Base-by-base conservation (phyloP, 2,329 filamentous ascomycete species). In the Curvularia spicifera region DNA sequence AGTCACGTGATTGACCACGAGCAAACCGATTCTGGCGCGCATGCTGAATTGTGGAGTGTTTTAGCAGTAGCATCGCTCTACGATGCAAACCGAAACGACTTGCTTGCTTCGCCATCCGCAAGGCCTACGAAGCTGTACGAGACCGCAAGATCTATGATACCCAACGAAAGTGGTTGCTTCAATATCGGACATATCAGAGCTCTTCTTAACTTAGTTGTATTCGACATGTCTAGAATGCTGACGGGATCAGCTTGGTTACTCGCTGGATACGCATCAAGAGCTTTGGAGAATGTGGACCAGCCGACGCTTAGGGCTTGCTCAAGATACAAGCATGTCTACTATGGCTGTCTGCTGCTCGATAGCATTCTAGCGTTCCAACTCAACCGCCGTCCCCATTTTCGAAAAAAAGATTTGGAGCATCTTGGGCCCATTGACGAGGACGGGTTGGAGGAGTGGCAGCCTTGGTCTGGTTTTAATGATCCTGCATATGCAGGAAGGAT, bases 401-500 rank as follows among this genome's bases (percentile, higher is more conserved):
- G 76, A 54, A 70, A 75, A 9, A 78, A 79, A 13, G 82, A 85
- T 51, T 71, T 85, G 26, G 73, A 79, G n/a, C 72, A 75, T 37
- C 70, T 81, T 29, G 82, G 82, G 9, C 73, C 77, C 2, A 77
- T 89, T 2, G 81, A 85, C 26, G 87, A 90, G 71, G 87, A 90
- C 65, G 87, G 87, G 1, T 77, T 89, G 20, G 89, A 91, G 68
- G 89, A 91, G 76, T 91, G 89, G 89, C 86, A 89, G 63, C 86
- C 87, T 1, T 92, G 89, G 89, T 80, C 81, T 18, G 84, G 87
- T 26, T 80, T 58, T 31, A 40, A 81, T 58, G 78, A 40, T 35
- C 48, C 56, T 31, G 53, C 56, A n/a, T 53, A 56, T 37, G 59
- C 63, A 37, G 60, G 61, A 31, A 63, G 66, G 43, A 65, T 69